Evolutionary conservation across 345 rosid genomes (phyloP), one percentile per base, ranked within the genome.

Genomic region (Eucalyptus erythrocorys): DNA sequence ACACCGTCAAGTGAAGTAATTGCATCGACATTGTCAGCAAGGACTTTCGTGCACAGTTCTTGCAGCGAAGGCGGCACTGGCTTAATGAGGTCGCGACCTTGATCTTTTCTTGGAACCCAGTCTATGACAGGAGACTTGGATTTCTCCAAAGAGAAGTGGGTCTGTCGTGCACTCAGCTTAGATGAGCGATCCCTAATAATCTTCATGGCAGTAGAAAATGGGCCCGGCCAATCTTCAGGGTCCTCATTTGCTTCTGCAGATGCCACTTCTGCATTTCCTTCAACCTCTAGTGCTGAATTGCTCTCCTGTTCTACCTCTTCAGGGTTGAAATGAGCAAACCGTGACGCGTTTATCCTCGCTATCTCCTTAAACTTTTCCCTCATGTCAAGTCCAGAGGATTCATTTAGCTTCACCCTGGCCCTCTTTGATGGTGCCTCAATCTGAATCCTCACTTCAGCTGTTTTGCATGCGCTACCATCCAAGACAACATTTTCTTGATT

Each of bases 141-240:
- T 68, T 91, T 90, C 79, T 61, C 88, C 30, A 87, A 76, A 88
- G 89, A 13, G 48, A 53, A 49, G 40, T 48, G 17, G 85, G 90
- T 88, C 66, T 51, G 81, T 85, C 7, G 87, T 59, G 88, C 34
- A 68, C 76, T 91, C 85, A 85, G 27, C 55, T 93, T 93, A 24
- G 90, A 92, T 53, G 86, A 90, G 71, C 99, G 92, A 64, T 96
- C 99, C 93, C 93, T 93, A 17, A 97, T 95, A 51, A 97, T 96
- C 89, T 94, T 97, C 99, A 96, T 94, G 68, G 98, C 99, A 88
- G 99, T 96, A 55, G 99, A 95, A 92, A 96, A 97, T 26, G 99
- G 99, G 71, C 99, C 99, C 7, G 99, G 99, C 99, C 99, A 97
- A 90, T 97, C 99, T 90, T 95, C 97, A 80, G 90, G 91, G 47